Conservation (phyloP, 768 basidiomycete species). For the Leccinellum luteum region DNA sequence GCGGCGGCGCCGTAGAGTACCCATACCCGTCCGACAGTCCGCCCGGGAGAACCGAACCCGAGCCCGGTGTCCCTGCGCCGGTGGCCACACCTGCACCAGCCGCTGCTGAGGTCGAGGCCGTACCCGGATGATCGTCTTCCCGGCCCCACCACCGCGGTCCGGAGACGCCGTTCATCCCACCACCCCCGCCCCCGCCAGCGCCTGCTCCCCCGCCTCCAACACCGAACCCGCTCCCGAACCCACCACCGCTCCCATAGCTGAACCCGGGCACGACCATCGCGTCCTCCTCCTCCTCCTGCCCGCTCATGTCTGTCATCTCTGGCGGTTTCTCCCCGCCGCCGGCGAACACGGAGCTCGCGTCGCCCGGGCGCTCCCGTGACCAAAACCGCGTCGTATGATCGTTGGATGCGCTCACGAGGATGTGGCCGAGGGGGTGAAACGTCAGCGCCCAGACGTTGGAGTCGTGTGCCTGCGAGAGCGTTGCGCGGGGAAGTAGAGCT, state of each 20-base stretch:
- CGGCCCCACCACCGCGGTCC: slow-evolving; percentile 43
- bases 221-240: slow-evolving; percentile 14
- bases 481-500: slow-evolving; percentile 65
- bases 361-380: slow-evolving; percentile 89
- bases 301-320: slow-evolving; percentile 53
- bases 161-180: slow-evolving; percentile 12
- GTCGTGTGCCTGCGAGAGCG: slow-evolving; percentile 95
- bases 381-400: slow-evolving; percentile 99
- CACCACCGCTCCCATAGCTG: slow-evolving; percentile 34
- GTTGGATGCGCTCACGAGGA: slow-evolving; percentile 92
- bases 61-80: background rate
- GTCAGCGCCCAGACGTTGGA: slow-evolving; percentile 95
- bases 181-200: slow-evolving; percentile 24
- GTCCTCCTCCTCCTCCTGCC: slow-evolving; percentile 74
- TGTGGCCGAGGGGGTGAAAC: slow-evolving; percentile 93
- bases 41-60: slow-evolving; percentile 18
- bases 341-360: slow-evolving; percentile 70
- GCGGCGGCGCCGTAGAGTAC: too few relatives aligned
- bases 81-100: background rate
- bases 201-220: slow-evolving; percentile 21
- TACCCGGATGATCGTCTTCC: slow-evolving; percentile 38
- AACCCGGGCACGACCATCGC: slow-evolving; percentile 69
- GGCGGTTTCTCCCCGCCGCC: slow-evolving; percentile 86
- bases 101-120: background rate
- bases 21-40: slow-evolving; percentile 20